Evolutionary conservation across 2,329 filamentous ascomycete species (phyloP).

Genomic region (Ceratocystis harringtonii): DNA sequence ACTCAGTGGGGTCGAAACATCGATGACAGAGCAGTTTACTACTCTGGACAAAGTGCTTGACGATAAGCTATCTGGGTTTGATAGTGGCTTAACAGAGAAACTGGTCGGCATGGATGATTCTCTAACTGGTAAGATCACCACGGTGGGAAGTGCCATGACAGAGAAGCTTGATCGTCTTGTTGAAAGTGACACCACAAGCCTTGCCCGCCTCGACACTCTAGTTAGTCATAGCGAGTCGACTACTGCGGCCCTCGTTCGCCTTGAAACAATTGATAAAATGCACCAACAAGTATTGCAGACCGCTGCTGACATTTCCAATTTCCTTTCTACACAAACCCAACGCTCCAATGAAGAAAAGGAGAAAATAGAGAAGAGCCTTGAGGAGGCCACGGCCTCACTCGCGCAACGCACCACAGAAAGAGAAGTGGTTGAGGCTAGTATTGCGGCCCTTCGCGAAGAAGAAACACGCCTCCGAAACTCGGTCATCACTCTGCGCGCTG

Average conservation of each 20-base stretch:
- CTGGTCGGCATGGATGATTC: slow-evolving; percentile 15
- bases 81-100: slow-evolving; percentile 12
- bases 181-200: slow-evolving; percentile 23
- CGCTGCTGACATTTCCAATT: slow-evolving; percentile 68
- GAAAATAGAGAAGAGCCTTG: slow-evolving; percentile 60
- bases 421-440: slow-evolving; percentile 43
- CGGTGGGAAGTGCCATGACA: slow-evolving; percentile 5
- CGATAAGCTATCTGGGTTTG: slow-evolving; percentile 10
- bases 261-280: slow-evolving; percentile 56
- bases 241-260: slow-evolving; percentile 54
- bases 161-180: slow-evolving; percentile 39
- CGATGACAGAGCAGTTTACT: slow-evolving; percentile 13
- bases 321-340: slow-evolving; percentile 61
- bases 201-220: slow-evolving; percentile 22
- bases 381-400: slow-evolving; percentile 65
- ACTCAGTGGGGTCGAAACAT: slow-evolving; percentile 6
- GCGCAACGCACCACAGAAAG: slow-evolving; percentile 58
- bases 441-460: slow-evolving; percentile 37
- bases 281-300: slow-evolving; percentile 75
- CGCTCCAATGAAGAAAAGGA: slow-evolving; percentile 65
- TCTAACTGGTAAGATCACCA: slow-evolving; percentile 9
- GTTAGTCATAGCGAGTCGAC: slow-evolving; percentile 46
- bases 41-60: slow-evolving; percentile 13
- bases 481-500: slow-evolving; percentile 44
- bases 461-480: slow-evolving; percentile 39